These are phyloP conservation scores for Citrullus mucosospermus DNA, from an alignment of 306 rosid species.

Conservation along the genomic window DNA sequence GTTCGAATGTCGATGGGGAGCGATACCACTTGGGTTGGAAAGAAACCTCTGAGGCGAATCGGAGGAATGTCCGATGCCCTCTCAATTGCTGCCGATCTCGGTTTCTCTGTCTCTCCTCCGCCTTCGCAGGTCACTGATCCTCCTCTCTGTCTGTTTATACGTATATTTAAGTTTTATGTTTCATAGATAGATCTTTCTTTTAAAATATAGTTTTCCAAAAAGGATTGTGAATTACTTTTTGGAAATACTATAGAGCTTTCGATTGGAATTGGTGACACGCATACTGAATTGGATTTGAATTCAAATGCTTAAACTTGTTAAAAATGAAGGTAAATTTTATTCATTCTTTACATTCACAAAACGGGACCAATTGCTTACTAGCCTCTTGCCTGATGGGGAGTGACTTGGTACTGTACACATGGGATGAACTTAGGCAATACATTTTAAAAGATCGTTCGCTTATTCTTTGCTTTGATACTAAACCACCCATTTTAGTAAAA, in stretches of 20 bases:
- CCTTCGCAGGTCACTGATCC: constrained; percentile 36
- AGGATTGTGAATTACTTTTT: not conserved
- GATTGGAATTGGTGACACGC: not conserved
- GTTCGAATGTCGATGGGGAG: constrained; percentile 47
- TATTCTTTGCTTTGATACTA: too few species aligned
- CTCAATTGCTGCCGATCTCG: constrained; percentile 81
- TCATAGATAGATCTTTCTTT: not conserved
- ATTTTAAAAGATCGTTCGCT: too few species aligned
- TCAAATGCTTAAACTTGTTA: not conserved
- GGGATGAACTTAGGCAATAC: too few species aligned
- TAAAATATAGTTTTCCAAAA: too few species aligned
- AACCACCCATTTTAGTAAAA: too few species aligned
- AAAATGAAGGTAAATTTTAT: not conserved
- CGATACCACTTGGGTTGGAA: constrained; percentile 73
- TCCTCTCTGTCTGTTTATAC: not conserved
- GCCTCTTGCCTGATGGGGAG: not conserved
- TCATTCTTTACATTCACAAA: not conserved
- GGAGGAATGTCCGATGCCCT: constrained; percentile 91
- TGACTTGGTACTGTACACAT: not conserved
- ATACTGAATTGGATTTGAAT: not conserved
- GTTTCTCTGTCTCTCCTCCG: constrained; percentile 53
- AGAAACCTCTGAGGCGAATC: constrained; percentile 69
- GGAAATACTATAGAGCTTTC: not conserved
- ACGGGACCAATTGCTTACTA: not conserved
- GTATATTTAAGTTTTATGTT: not conserved